These are phyloP conservation scores for Lipomyces orientalis DNA, from an alignment of 805 yeast species.

Conservation along the genomic window DNA sequence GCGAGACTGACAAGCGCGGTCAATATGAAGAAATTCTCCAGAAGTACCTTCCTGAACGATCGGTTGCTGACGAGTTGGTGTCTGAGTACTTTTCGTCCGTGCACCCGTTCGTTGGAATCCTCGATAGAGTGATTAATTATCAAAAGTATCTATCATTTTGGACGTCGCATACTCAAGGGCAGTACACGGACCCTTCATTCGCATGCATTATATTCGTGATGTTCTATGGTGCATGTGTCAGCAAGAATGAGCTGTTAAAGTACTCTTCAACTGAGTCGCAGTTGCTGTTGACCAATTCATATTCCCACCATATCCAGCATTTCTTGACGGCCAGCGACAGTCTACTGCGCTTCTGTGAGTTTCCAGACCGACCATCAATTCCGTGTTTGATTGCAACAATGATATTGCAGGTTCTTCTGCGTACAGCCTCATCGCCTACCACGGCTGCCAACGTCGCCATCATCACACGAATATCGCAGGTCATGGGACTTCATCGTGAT, in stretches of 20 bases:
- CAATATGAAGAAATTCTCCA: constrained; percentile 1
- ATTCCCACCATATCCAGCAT: constrained; percentile 9
- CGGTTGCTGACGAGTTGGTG: constrained; percentile 14
- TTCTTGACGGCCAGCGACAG: constrained; percentile 17
- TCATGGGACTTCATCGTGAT: constrained; percentile 33
- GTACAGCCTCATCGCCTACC: constrained; percentile 8
- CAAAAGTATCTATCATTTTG: constrained; percentile 21
- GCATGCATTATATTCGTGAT: constrained; percentile 18
- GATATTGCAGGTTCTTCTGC: constrained; percentile 18
- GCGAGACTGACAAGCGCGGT: neutral
- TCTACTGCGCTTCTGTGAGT: constrained; percentile 13
- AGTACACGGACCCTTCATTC: constrained; percentile 7
- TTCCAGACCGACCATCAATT: constrained; percentile 19
- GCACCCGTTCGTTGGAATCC: constrained; percentile 26
- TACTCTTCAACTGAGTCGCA: constrained; percentile 6
- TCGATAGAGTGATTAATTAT: constrained; percentile 15
- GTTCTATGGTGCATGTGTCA: constrained; percentile 20
- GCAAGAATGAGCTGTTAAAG: constrained; percentile 21
- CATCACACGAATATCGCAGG: constrained; percentile 23
- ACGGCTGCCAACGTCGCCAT: constrained; percentile 21
- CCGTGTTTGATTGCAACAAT: constrained; percentile 19
- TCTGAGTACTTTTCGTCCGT: constrained; percentile 20
- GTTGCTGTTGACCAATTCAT: neutral
- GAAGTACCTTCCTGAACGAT: constrained; percentile 11
- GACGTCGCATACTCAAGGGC: constrained; percentile 1